Evolutionary conservation across 768 basidiomycete species (phyloP).

Genomic region (Termitomyces titanicus): DNA sequence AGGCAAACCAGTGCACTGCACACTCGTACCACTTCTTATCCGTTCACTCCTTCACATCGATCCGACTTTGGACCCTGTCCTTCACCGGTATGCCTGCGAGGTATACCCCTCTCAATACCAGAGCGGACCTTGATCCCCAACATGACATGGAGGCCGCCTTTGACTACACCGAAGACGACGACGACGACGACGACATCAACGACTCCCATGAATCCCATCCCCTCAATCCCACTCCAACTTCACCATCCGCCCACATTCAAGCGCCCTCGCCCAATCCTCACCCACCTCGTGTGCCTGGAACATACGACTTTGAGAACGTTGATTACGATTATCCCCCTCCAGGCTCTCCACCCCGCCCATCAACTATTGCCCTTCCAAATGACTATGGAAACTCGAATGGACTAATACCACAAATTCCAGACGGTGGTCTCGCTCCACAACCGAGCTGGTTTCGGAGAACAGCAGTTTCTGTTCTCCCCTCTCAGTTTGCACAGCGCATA

Average conservation of each 20-base stretch:
- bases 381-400: slow-evolving; percentile 76
- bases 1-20: not conserved
- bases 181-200: slow-evolving; percentile 55
- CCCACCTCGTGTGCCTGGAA: slow-evolving; percentile 31
- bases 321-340: slow-evolving; percentile 85
- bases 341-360: slow-evolving; percentile 70
- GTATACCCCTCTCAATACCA: slow-evolving; percentile 65
- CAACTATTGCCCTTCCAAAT: slow-evolving; percentile 64
- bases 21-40: not conserved
- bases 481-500: slow-evolving; percentile 41
- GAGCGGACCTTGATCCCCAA: slow-evolving; percentile 41
- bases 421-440: slow-evolving; percentile 29
- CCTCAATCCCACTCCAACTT: slow-evolving; percentile 39
- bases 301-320: slow-evolving; percentile 77
- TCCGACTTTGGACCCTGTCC: slow-evolving; percentile 9
- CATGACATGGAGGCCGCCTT: slow-evolving; percentile 78
- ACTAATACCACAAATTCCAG: slow-evolving; percentile 45
- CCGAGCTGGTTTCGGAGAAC: slow-evolving; percentile 54
- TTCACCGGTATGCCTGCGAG: slow-evolving; percentile 42
- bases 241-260: slow-evolving; percentile 22
- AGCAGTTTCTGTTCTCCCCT: slow-evolving; percentile 54
- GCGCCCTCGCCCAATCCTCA: slow-evolving; percentile 16
- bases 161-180: slow-evolving; percentile 73
- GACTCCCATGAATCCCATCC: slow-evolving; percentile 49
- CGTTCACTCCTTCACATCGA: slow-evolving; percentile 13